A percentile compares a stretch with the other conserved stretches of the same genome.
Conservation (phyloP, 2,329 filamentous ascomycete species). For the Arthrinium phaeospermum region DNA sequence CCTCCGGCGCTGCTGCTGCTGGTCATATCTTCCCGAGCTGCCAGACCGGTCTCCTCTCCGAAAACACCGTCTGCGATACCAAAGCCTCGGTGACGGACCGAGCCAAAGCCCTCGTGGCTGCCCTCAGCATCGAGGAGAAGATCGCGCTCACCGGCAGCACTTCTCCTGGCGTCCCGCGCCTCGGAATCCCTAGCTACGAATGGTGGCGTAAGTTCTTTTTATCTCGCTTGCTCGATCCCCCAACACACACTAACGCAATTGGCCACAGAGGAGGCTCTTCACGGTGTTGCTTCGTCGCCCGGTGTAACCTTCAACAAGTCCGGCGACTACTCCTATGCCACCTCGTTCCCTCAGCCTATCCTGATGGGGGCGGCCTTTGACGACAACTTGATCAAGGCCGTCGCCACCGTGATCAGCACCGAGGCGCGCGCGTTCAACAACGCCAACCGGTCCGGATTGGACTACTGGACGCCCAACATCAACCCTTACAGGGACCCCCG, state of each 20-base stretch:
- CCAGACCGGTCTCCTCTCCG: constrained; percentile 29
- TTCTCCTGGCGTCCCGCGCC: constrained; percentile 55
- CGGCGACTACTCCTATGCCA: constrained; percentile 37
- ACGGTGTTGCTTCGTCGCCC: constrained; percentile 62
- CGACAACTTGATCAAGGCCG: constrained; percentile 36
- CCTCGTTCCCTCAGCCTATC: constrained; percentile 40
- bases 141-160: constrained; percentile 34
- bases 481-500: constrained; percentile 33
- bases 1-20: constrained; percentile 29
- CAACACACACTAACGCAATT: background rate
- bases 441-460: constrained; percentile 34
- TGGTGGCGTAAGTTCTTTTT: constrained; percentile 52
- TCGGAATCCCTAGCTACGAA: constrained; percentile 63
- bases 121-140: constrained; percentile 33
- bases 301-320: constrained; percentile 43
- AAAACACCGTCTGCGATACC: constrained; percentile 33
- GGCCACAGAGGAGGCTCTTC: constrained; percentile 57
- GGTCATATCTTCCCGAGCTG: constrained; percentile 35
- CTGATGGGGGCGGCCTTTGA: constrained; percentile 39
- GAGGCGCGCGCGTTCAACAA: constrained; percentile 41
- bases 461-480: constrained; percentile 35
- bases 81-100: constrained; percentile 29
- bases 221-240: background rate
- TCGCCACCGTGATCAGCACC: constrained; percentile 37
- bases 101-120: constrained; percentile 31